Evolutionary conservation across 176 grass and related monocot species (phyloP).

Genomic region (Rhynchospora breviuscula): DNA sequence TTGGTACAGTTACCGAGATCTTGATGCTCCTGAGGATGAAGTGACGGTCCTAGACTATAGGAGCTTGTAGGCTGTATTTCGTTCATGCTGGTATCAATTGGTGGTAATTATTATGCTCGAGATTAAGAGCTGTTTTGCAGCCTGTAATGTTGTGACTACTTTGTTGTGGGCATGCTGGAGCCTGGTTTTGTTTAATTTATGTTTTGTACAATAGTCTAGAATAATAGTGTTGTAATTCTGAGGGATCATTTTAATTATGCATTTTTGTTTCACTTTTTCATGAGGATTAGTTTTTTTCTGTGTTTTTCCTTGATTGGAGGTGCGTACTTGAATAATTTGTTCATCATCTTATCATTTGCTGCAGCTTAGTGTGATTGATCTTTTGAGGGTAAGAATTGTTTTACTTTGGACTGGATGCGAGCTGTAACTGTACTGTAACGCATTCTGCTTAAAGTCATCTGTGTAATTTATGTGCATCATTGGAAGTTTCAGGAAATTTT

Average conservation of each 20-base stretch:
- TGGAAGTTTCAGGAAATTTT: neutral
- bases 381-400: neutral
- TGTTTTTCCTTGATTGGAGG: neutral
- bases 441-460: neutral
- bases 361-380: neutral
- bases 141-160: neutral
- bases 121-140: neutral
- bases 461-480: neutral
- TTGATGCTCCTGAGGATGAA: conserved; percentile 98
- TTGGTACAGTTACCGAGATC: conserved; percentile 75
- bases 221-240: conserved; percentile 7
- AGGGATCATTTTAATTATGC: neutral
- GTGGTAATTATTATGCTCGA: neutral
- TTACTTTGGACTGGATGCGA: neutral
- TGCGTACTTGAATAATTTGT: neutral
- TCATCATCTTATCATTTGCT: neutral
- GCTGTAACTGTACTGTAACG: neutral
- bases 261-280: neutral
- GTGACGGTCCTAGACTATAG: conserved; percentile 97
- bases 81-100: neutral
- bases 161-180: neutral
- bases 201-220: conserved; percentile 5
- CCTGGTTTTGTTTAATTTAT: neutral
- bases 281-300: neutral
- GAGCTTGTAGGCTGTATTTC: conserved; percentile 63